These are phyloP conservation scores for Tetrapyrgos nigripes DNA, from an alignment of 1,284 basidiomycete genomes.

Conservation along the genomic window DNA sequence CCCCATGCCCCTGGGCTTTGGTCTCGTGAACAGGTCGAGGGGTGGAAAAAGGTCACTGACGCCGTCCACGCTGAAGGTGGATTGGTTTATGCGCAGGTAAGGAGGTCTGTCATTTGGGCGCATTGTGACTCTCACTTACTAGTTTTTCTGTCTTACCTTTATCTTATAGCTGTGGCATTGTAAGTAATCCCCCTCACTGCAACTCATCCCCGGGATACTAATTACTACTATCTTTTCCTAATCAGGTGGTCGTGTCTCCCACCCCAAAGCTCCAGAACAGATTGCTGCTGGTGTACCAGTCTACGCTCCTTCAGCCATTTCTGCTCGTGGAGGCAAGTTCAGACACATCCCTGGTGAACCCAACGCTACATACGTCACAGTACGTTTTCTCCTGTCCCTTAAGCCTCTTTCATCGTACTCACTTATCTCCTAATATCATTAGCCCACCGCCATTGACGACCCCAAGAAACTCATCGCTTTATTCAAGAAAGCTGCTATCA, in stretches of 20 bases:
- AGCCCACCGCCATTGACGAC: conserved; percentile 21
- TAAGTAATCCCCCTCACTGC: not conserved
- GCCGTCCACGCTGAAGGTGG: conserved; percentile 25
- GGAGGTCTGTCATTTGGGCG: not conserved
- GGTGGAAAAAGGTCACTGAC: conserved; percentile 27
- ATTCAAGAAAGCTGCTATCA: conserved; percentile 46
- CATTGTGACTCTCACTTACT: not conserved
- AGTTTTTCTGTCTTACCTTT: not conserved
- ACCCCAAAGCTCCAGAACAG: conserved; percentile 20
- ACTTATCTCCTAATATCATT: not conserved
- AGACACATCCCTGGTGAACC: conserved; percentile 12
- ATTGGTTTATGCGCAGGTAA: conserved; percentile 13
- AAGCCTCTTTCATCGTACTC: not conserved
- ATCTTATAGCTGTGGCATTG: conserved; percentile 19
- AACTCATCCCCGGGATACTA: not conserved
- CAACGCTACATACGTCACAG: conserved; percentile 15
- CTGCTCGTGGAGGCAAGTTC: conserved; percentile 14
- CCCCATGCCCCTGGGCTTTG: conserved; percentile 26
- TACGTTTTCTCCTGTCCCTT: not conserved
- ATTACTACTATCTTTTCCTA: not conserved
- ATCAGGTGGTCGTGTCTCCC: conserved; percentile 19
- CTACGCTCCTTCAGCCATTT: conserved; percentile 13
- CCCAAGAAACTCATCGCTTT: conserved; percentile 33
- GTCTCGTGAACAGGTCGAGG: conserved; percentile 23
- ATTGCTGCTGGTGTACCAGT: conserved; percentile 10